A percentile compares a stretch with the other conserved stretches of the same genome.
Conservation (phyloP, 2,329 filamentous ascomycete species). For the Aspergillus viridinutans region DNA sequence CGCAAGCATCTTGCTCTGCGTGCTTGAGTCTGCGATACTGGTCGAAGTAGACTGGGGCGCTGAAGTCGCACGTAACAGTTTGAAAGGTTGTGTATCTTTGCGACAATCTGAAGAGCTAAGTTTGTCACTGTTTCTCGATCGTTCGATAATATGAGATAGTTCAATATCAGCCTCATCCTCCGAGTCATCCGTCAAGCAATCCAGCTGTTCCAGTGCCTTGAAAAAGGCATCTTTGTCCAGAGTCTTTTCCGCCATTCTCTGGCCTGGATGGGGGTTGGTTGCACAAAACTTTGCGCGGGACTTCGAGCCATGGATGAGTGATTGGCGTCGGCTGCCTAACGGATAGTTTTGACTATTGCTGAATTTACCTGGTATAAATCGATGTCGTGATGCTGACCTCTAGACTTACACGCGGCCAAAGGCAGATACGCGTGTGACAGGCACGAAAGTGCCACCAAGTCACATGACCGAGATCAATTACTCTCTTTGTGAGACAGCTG, state of each 20-base stretch:
- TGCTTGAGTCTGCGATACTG: background rate
- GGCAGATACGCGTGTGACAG: constrained; percentile 16
- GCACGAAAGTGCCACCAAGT: constrained; percentile 33
- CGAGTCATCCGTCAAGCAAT: constrained; percentile 22
- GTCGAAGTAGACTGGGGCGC: background rate
- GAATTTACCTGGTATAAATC: background rate
- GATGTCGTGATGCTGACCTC: background rate
- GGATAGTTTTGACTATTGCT: background rate
- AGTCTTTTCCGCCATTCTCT: constrained; percentile 16
- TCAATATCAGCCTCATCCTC: constrained; percentile 23
- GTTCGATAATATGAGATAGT: constrained; percentile 13
- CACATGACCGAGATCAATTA: constrained; percentile 26
- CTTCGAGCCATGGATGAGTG: constrained; percentile 13
- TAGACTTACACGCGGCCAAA: constrained; percentile 1
- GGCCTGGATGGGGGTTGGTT: constrained; percentile 9
- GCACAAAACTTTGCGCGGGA: constrained; percentile 5
- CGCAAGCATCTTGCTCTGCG: background rate
- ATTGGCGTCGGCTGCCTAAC: constrained; percentile 10
- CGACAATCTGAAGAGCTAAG: background rate
- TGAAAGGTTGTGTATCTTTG: background rate
- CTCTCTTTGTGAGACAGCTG: background rate
- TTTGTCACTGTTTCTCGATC: background rate
- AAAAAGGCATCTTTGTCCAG: constrained; percentile 34
- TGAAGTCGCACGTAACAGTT: constrained; percentile 2
- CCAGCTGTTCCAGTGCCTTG: constrained; percentile 30